Conservation (phyloP, 352 stramenopile genomes). For the Phytophthora macrochlamydospora region DNA sequence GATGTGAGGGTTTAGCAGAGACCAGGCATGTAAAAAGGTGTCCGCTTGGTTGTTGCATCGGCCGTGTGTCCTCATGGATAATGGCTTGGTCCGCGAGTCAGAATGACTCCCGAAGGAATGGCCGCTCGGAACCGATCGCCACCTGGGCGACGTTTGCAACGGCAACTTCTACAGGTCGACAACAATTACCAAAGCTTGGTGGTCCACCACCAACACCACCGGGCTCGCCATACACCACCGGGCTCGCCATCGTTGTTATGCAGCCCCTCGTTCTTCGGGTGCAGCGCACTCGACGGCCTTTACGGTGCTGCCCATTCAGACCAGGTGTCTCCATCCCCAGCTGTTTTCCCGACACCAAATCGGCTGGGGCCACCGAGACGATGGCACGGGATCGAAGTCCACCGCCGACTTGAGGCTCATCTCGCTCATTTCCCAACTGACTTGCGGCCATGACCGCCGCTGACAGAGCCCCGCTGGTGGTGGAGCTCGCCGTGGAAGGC, state of each 20-base stretch:
- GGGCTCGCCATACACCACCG: no score
- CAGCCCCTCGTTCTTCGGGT: no score
- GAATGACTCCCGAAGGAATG: no score
- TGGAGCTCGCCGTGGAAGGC: conserved; percentile 88
- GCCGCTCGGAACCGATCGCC: not conserved
- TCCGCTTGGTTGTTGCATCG: not conserved
- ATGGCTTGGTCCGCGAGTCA: not conserved
- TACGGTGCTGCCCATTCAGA: no score
- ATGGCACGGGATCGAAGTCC: no score
- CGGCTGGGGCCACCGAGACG: no score
- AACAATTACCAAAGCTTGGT: not conserved
- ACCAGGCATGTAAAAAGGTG: conserved; percentile 25
- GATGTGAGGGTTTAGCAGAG: conserved; percentile 12
- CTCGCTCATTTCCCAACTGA: not conserved
- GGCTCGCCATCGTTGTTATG: no score
- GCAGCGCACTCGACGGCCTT: no score
- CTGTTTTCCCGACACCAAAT: no score
- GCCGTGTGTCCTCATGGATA: not conserved
- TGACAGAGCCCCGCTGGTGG: conserved; percentile 20
- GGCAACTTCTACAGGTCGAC: not conserved
- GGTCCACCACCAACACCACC: not conserved
- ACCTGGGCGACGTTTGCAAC: not conserved
- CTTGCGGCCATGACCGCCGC: not conserved
- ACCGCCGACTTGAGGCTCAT: no score
- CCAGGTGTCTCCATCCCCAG: no score